These are phyloP conservation scores for Crassisporium funariophilum DNA, from an alignment of 768 basidiomycete genomes.

Conservation along the genomic window DNA sequence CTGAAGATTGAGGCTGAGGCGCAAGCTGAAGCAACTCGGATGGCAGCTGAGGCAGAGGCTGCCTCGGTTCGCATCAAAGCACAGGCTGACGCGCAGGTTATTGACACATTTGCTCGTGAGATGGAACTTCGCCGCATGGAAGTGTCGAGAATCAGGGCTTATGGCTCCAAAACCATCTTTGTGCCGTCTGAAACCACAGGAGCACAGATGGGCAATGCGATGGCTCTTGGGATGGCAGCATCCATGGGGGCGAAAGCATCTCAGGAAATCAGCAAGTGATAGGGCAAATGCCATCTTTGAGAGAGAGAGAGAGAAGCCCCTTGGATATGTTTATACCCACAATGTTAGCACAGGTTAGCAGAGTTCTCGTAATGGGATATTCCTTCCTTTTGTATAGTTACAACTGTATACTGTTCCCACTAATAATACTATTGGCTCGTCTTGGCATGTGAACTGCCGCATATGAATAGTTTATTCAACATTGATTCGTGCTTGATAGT, in stretches of 20 bases:
- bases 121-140: constrained; percentile 75
- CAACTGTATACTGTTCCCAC: too few relatives aligned
- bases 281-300: too few relatives aligned
- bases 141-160: constrained; percentile 61
- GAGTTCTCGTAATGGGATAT: too few relatives aligned
- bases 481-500: neutral
- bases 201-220: constrained; percentile 57
- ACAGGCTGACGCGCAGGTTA: constrained; percentile 59
- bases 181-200: constrained; percentile 65
- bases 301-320: too few relatives aligned
- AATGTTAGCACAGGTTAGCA: too few relatives aligned
- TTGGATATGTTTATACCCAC: too few relatives aligned
- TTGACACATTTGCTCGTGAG: constrained; percentile 71
- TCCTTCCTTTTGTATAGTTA: too few relatives aligned
- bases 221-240: constrained; percentile 73
- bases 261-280: constrained; percentile 3
- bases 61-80: constrained; percentile 67
- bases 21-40: constrained; percentile 73
- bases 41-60: constrained; percentile 76
- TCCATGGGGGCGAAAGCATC: constrained; percentile 48
- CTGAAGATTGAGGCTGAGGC: constrained; percentile 79
- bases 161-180: constrained; percentile 69
- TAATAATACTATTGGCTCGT: too few relatives aligned
- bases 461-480: too few relatives aligned
- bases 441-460: too few relatives aligned